phyloP scores from a whole-genome alignment of 345 rosid genomes.

The Populus alba region DNA sequence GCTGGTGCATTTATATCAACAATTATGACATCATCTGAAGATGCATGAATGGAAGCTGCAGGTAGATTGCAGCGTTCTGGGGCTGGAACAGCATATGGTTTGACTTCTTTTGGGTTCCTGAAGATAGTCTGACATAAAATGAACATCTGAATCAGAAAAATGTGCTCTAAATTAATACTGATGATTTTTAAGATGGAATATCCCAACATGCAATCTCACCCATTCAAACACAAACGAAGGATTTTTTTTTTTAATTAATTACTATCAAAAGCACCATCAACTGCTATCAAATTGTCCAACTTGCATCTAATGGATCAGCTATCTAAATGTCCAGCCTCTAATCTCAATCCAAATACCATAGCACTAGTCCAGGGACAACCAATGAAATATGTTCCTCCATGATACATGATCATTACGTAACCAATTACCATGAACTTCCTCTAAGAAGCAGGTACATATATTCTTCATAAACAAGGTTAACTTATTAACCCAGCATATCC shows the following conservation, averaged over 20 bases:
- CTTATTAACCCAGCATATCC: background rate
- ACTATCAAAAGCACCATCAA: background rate
- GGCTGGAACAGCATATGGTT: constrained; percentile 64
- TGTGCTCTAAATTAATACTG: constrained; percentile 2
- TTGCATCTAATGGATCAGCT: background rate
- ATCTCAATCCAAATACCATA: background rate
- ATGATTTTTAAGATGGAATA: background rate
- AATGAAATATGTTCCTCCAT: background rate
- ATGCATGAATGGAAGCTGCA: constrained; percentile 86
- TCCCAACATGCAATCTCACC: constrained; percentile 2
- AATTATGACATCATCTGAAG: constrained; percentile 70
- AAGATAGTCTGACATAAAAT: constrained; percentile 74
- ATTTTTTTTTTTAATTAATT: background rate
- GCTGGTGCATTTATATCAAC: constrained; percentile 89
- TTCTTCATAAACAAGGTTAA: background rate
- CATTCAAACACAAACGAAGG: background rate
- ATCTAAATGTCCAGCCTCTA: background rate
- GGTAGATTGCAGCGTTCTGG: constrained; percentile 97
- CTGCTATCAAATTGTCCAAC: background rate
- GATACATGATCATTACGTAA: background rate
- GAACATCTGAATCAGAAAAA: constrained; percentile 1
- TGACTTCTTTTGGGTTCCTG: constrained; percentile 81
- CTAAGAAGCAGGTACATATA: background rate
- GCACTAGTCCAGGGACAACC: background rate
- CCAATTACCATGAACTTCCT: background rate